These are phyloP conservation scores for Periglandula ipomoeae DNA, from an alignment of 2,329 filamentous ascomycete genomes.

Conservation along the genomic window DNA sequence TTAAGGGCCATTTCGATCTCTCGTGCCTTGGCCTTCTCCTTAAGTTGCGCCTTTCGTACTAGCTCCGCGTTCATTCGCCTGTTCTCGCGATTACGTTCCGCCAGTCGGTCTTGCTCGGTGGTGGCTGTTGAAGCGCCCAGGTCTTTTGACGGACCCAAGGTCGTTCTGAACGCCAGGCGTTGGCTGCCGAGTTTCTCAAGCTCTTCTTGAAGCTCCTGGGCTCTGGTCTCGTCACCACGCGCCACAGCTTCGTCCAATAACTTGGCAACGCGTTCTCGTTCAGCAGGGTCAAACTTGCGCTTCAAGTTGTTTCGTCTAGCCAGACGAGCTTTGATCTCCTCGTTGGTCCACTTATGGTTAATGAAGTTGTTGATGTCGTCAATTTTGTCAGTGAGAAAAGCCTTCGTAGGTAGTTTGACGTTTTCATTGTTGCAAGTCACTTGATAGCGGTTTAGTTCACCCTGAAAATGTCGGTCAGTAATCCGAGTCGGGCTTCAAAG, in stretches of 20 bases:
- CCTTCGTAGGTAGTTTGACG: constrained; percentile 64
- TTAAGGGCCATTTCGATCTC: constrained; percentile 52
- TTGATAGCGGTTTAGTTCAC: constrained; percentile 75
- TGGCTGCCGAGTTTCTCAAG: constrained; percentile 56
- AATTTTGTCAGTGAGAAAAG: constrained; percentile 60
- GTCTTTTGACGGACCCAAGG: constrained; percentile 45
- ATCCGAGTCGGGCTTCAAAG: not conserved
- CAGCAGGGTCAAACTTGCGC: constrained; percentile 54
- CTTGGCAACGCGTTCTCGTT: constrained; percentile 58
- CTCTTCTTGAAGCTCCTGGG: constrained; percentile 46
- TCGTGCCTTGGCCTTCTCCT: constrained; percentile 59
- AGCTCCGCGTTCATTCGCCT: constrained; percentile 77
- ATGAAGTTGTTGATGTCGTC: constrained; percentile 73
- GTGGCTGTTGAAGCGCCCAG: constrained; percentile 37
- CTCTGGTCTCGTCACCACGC: constrained; percentile 50
- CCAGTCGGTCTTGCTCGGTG: constrained; percentile 72
- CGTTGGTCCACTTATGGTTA: constrained; percentile 72
- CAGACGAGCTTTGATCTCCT: constrained; percentile 73
- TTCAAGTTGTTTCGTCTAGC: constrained; percentile 60
- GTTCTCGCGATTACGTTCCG: constrained; percentile 76
- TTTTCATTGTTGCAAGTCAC: constrained; percentile 64
- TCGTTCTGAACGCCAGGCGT: constrained; percentile 65
- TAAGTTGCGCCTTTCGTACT: constrained; percentile 82
- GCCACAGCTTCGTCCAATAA: constrained; percentile 58
- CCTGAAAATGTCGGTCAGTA: constrained; percentile 34